These are phyloP conservation scores for Jacaranda mimosifolia DNA, from an alignment of 257 asterid genomes.

Conservation along the genomic window DNA sequence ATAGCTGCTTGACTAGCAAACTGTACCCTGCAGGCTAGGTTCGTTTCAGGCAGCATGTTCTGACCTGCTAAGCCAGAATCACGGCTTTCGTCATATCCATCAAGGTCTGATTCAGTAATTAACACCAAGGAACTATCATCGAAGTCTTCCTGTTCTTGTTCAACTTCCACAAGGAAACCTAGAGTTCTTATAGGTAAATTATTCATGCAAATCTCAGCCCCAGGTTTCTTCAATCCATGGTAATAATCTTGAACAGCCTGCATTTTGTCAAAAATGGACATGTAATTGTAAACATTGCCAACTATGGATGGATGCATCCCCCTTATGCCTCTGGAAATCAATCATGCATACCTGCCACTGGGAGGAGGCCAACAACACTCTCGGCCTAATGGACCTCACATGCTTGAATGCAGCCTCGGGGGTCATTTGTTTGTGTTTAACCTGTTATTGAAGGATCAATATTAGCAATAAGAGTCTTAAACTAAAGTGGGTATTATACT, in stretches of 20 bases:
- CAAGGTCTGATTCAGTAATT: conserved; percentile 82
- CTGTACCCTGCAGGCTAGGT: conserved; percentile 70
- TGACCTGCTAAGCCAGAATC: conserved; percentile 38
- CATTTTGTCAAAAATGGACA: conserved; percentile 26
- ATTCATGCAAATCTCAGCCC: conserved; percentile 26
- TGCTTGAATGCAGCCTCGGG: conserved; percentile 72
- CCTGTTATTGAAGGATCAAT: conserved; percentile 48
- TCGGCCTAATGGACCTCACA: conserved; percentile 85
- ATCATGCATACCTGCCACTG: conserved; percentile 82
- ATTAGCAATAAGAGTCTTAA: conserved; percentile 26
- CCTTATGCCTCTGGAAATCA: not conserved
- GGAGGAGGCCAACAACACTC: conserved; percentile 83
- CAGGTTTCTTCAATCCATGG: conserved; percentile 48
- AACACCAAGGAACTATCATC: conserved; percentile 79
- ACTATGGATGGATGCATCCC: not conserved
- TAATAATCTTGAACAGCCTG: conserved; percentile 86
- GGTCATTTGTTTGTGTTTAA: conserved; percentile 81
- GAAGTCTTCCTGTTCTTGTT: conserved; percentile 49
- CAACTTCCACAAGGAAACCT: conserved; percentile 38
- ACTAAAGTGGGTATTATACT: not conserved
- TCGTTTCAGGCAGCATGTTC: conserved; percentile 47
- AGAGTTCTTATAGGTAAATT: conserved; percentile 22
- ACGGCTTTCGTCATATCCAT: conserved; percentile 71
- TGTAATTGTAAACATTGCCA: not conserved
- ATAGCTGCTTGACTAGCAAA: conserved; percentile 78